These are phyloP conservation scores for Dioscorea cayenensis DNA, from an alignment of 116 monocot genomes.

Conservation along the genomic window DNA sequence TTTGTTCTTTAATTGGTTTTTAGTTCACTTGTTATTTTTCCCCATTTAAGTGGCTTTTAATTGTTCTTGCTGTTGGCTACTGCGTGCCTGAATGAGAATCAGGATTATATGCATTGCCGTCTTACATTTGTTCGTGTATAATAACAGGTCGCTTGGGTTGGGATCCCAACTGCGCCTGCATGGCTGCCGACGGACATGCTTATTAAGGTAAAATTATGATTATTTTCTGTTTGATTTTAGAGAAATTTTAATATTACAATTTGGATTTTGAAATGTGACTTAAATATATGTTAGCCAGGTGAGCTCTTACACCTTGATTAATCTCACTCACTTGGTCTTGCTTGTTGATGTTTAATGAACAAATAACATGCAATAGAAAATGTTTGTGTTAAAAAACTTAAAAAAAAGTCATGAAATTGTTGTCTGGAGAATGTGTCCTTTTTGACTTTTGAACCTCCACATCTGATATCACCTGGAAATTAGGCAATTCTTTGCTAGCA, in stretches of 20 bases:
- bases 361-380: not conserved
- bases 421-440: not conserved
- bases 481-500: not conserved
- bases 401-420: not conserved
- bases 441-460: not conserved
- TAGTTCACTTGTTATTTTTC: not conserved
- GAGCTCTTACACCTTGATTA: no score
- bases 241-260: not conserved
- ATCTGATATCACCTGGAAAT: not conserved
- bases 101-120: not conserved
- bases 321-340: not conserved
- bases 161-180: constrained; percentile 89
- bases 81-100: not conserved
- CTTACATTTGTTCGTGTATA: not conserved
- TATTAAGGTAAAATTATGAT: constrained; percentile 49
- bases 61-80: no score
- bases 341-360: not conserved
- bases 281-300: not conserved
- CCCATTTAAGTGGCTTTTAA: not conserved
- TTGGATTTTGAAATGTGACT: not conserved
- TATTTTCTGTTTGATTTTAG: not conserved
- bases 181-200: constrained; percentile 96
- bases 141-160: constrained; percentile 87
- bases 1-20: not conserved
- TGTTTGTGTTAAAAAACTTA: not conserved